Evolutionary conservation across 805 yeast species (phyloP), one percentile per base, ranked within the genome.

Genomic region (Yarrowia sp.): DNA sequence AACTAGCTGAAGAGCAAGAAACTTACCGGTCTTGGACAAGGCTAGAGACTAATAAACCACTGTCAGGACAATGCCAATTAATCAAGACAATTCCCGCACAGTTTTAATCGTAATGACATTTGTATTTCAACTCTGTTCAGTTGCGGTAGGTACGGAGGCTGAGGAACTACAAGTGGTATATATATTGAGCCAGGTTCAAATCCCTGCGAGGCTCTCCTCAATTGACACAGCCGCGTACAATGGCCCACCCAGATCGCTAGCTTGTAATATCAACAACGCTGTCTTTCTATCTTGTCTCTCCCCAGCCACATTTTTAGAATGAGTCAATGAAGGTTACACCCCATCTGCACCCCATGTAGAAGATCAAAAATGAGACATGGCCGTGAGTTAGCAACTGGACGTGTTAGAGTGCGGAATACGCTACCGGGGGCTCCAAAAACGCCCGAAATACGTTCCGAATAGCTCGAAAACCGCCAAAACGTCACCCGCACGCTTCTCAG

Each of bases 261-360:
- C 32, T 26, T 26, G 32, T 26, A 26, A 26, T 26, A 26, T 26
- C 32, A 26, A 49, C 55, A 32, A 49, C 32, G 55, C 7, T 22
- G 16, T 49, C 40, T 26, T 26, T 48, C 46, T n/a, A 3, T 48
- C n/a, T n/a, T 15, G 36, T 48, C 38, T 48, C 52, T 14, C 55
- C 19, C 19, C 58, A 52, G 58, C 58, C 58, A 52, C 58, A 50
- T 15, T 26, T 49, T 49, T 35, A 4, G 43, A 16, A 50, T 52
- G 58, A 52, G 43, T 52, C 58, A 36, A 50, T 52, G 56, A 36
- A 52, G 32, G 58, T 36, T 52, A 52, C 58, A 16, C 16, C 32
- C 4, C 42, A 22, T 11, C 26, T 52, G 58, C 58, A 52, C 58
- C 43, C 56, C 58, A 52, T 52, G 35, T 11, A 36, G 12, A 12